Evolutionary conservation across 1,284 basidiomycete species (phyloP).

Genomic region (Trametes pubescens): DNA sequence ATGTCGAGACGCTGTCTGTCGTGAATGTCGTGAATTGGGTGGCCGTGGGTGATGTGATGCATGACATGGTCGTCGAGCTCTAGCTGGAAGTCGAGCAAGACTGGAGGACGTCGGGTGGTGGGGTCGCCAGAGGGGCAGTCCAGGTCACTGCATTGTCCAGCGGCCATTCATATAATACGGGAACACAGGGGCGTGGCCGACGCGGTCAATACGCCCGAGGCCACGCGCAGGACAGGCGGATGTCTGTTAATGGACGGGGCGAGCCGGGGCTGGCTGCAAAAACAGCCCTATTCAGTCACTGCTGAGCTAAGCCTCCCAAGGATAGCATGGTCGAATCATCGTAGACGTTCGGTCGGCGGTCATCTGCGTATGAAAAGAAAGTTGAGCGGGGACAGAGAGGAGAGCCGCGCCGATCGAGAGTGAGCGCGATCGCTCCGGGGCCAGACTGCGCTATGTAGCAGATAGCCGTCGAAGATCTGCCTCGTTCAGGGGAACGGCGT

Average conservation of each 20-base stretch:
- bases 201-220: conserved; percentile 20
- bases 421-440: neutral
- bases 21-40: conserved; percentile 49
- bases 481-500: neutral
- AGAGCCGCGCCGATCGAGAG: conserved; percentile 13
- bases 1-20: conserved; percentile 45
- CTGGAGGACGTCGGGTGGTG: conserved; percentile 1
- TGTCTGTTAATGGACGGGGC: conserved; percentile 7
- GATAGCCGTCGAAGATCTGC: neutral
- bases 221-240: conserved; percentile 22
- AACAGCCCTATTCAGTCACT: neutral
- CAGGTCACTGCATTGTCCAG: conserved; percentile 5
- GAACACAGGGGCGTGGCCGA: conserved; percentile 24
- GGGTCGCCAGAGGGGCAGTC: conserved; percentile 9
- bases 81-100: conserved; percentile 1
- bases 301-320: neutral
- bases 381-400: neutral
- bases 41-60: conserved; percentile 46
- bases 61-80: conserved; percentile 34
- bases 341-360: neutral
- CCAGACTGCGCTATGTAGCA: conserved; percentile 1
- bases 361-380: neutral
- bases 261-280: conserved; percentile 6
- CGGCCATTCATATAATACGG: conserved; percentile 11
- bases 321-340: neutral